Evolutionary conservation across 768 basidiomycete species (phyloP).

Genomic region (Leccinum ochraceum): DNA sequence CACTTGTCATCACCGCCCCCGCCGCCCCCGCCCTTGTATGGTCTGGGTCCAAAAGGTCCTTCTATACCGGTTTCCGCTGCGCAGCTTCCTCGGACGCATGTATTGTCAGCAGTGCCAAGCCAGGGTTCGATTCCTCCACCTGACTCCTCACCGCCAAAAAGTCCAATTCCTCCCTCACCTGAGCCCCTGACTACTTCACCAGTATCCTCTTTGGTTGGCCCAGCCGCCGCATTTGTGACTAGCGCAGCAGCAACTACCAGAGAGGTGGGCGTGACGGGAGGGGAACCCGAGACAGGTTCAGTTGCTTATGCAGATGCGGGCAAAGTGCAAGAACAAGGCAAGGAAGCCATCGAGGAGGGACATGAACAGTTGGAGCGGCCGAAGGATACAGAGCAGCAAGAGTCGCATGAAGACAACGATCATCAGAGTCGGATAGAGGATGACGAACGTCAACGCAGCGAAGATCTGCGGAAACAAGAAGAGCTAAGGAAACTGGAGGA

Average conservation of each 20-base stretch:
- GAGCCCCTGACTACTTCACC: constrained; percentile 25
- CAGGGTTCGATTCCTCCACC: constrained; percentile 13
- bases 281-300: background rate
- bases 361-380: background rate
- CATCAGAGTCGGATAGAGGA: background rate
- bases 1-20: constrained; percentile 19
- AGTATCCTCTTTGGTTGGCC: constrained; percentile 13
- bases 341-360: constrained; percentile 13
- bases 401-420: background rate
- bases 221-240: background rate
- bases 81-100: constrained; percentile 12
- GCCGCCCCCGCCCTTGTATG: constrained; percentile 6
- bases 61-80: background rate
- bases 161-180: constrained; percentile 13
- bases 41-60: constrained; percentile 1
- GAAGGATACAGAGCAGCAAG: constrained; percentile 2
- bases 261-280: constrained; percentile 45
- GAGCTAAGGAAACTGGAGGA: constrained; percentile 28
- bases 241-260: constrained; percentile 37
- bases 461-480: constrained; percentile 24
- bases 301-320: background rate
- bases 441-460: constrained; percentile 1
- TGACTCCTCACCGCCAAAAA: constrained; percentile 4
- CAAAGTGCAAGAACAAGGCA: constrained; percentile 7
- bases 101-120: background rate